Evolutionary conservation across 1,284 basidiomycete genomes (phyloP), one percentile per base, ranked within the genome.

Genomic region (Sporisorium exsertum): DNA sequence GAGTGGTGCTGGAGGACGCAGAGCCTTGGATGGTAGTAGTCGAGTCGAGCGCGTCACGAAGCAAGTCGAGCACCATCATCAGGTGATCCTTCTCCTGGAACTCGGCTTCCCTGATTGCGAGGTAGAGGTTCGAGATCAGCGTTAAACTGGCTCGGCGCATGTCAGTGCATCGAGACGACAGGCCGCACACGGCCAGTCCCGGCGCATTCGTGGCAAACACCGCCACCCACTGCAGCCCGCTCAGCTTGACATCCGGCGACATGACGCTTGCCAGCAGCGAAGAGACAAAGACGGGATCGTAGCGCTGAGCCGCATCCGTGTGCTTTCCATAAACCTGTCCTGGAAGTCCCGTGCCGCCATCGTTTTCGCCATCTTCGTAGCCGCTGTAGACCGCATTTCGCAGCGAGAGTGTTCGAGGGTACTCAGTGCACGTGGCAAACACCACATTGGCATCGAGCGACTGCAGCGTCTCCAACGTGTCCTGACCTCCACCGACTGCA

Each of bases 31-130:
- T 63, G 13, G 58, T 42, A 4, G 26, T 29, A 27, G 55, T 57
- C 7, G 72, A 64, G 32, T 56, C 56, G 5, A 66, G 57, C 13
- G 71, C 64, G 45, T 80, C 77, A 26, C 81, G 76, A 18, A 97
- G 87, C 3, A 94, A 85, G 61, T 90, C 88, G 9, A 98, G 88
- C 35, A 94, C 90, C 80, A 95, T 90, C 1, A 91, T 60, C 0
- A 94, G 89, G 75, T 96, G 92, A 2, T 90, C 88, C 70, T 90
- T 89, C 85, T 97, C 95, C 80, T 93, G 91, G 87, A 98, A 90
- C 52, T 91, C 89, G 0, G 90, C 89, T 29, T 84, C 86, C 90
- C 93, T 61, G 22, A 79, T 58, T 10, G 51, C 57, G 4, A 76
- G 74, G 51, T 86, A 83, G 10, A 85, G 80, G 50, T 84, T 86